Evolutionary conservation across 169 alveolate genomes (phyloP), one percentile per base, ranked within the genome.

Genomic region (Plasmodium chabaudi): DNA sequence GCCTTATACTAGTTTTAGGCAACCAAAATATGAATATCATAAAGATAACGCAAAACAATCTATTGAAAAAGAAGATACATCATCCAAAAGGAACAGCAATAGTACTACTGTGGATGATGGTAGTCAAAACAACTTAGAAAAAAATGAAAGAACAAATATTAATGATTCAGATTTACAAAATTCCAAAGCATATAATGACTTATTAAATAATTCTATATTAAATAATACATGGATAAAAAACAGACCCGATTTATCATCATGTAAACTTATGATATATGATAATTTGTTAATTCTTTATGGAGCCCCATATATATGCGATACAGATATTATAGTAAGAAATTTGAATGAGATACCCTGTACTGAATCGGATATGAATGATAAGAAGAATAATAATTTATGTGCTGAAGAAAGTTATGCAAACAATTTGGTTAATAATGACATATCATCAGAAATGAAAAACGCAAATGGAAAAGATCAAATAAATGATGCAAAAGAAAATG

Each of bases 221-320:
- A 82, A 59, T 56, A 82, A 82, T 27, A 67, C 84, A 9, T 82
- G 90, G 72, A 67, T 82, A 39, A 82, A 68, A 25, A 82, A 82
- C 55, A 65, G 42, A 69, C 90, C 90, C 15, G 90, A 82, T 44
- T 69, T 82, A 44, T 79, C 84, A 1, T 49, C 65, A 27, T 82
- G 90, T 46, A 82, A 82, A 47, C 63, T 82, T 4, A 82, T 82
- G 90, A 56, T 82, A 27, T 82, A 82, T 49, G 84, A 82, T 12
- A 42, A 82, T 27, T 57, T 82, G 2, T 60, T 82, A 27, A 67
- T 82, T 39, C 42, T 82, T 12, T 82, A 68, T 46, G 90, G 90
- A 1, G 19, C 63, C 15, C 90, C 90, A 15, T 82, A 82, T 59
- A 9, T 82, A 42, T 67, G 46, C 42, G 61, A 82, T 23, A 72